Percentiles rank a stretch among this genome's conserved stretches.
Conservation (phyloP, 2,329 filamentous ascomycete genomes). For the Penicillium sp. region DNA sequence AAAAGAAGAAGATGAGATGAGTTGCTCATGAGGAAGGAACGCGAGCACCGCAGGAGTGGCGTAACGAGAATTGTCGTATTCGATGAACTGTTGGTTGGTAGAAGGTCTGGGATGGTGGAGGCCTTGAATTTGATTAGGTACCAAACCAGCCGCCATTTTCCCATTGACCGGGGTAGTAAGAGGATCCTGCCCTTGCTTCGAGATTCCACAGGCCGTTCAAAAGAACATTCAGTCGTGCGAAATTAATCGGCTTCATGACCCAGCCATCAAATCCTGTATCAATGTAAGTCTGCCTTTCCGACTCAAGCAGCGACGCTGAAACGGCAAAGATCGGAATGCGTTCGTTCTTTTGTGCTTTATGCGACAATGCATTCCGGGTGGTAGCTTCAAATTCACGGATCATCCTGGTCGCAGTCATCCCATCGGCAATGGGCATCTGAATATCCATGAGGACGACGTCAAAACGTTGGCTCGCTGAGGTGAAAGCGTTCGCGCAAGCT, state of each 20-base stretch:
- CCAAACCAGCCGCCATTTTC: slow-evolving; percentile 84
- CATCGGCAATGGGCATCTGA: slow-evolving; percentile 97
- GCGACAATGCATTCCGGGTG: slow-evolving; percentile 56
- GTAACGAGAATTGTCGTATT: not conserved
- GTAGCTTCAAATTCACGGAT: slow-evolving; percentile 72
- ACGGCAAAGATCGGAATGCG: slow-evolving; percentile 84
- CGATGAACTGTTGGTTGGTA: not conserved
- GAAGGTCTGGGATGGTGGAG: no score
- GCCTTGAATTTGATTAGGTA: not conserved
- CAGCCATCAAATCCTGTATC: slow-evolving; percentile 84
- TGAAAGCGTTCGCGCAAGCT: slow-evolving; percentile 74
- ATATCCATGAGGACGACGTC: slow-evolving; percentile 92
- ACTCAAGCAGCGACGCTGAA: slow-evolving; percentile 78
- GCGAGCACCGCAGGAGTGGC: not conserved
- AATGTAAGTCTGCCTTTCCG: slow-evolving; percentile 67
- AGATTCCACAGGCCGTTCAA: slow-evolving; percentile 69
- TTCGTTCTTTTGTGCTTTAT: slow-evolving; percentile 60
- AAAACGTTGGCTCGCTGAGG: slow-evolving; percentile 62
- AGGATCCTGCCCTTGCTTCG: slow-evolving; percentile 58
- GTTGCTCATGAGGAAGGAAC: not conserved
- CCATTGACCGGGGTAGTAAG: slow-evolving; percentile 75
- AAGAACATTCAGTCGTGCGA: slow-evolving; percentile 69
- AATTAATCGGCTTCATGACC: slow-evolving; percentile 88
- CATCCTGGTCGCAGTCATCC: slow-evolving; percentile 79
- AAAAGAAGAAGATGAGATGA: not conserved